phyloP scores from a whole-genome alignment of 2,329 filamentous ascomycete genomes.

The Alternaria dauci region DNA sequence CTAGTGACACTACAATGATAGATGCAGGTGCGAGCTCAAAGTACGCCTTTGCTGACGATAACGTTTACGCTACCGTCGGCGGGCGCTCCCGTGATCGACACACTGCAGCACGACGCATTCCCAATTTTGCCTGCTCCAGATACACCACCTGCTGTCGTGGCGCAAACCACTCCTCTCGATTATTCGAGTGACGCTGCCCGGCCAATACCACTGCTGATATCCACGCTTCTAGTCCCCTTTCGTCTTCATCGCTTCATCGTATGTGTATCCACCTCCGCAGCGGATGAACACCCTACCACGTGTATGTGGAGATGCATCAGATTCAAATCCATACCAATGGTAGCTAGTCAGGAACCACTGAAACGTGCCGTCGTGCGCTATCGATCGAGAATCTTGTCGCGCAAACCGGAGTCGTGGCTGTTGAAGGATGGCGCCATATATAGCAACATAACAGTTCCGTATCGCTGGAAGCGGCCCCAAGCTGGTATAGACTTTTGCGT shows the following conservation, averaged over 20 bases:
- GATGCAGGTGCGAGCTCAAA: conserved; percentile 4
- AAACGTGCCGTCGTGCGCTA: conserved; percentile 7
- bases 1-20: background rate
- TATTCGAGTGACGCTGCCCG: conserved; percentile 1
- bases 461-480: background rate
- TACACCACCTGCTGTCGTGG: background rate
- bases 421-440: conserved; percentile 4
- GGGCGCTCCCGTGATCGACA: conserved; percentile 31
- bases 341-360: conserved; percentile 9
- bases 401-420: conserved; percentile 1
- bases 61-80: conserved; percentile 19
- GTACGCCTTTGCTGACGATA: conserved; percentile 1
- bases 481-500: background rate
- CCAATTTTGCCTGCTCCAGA: background rate
- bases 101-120: conserved; percentile 9
- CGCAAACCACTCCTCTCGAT: background rate
- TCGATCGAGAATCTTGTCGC: conserved; percentile 3
- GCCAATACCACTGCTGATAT: background rate
- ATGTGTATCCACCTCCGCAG: background rate
- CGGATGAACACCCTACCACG: background rate
- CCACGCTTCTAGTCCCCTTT: background rate
- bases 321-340: background rate
- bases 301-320: conserved; percentile 1
- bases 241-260: background rate
- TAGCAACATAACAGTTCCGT: conserved; percentile 10